Base-by-base conservation (phyloP, 2,329 filamentous ascomycete species). In the Penicillium hesseltinei region DNA sequence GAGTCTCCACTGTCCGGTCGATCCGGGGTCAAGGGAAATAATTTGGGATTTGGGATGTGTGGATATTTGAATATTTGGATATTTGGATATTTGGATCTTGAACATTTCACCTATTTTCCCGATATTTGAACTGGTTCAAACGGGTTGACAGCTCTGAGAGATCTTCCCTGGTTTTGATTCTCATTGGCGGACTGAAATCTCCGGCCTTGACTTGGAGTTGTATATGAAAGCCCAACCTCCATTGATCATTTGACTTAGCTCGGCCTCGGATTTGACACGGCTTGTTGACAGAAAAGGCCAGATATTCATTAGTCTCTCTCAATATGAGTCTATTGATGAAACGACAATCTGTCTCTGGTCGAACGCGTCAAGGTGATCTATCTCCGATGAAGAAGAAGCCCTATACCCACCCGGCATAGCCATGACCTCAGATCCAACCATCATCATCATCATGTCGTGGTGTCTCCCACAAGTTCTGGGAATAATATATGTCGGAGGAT, bases 381-480 rank as follows among this genome's bases (percentile, higher is more conserved):
- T 44, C 36, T 36, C 33, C 23, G 5, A 31, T 17, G 19, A 31
- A 51, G 15, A 52, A 49, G n/a, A 47, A 52, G 52, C 27, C 19
- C 49, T 39, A 40, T 31, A 23, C 33, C 40, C 23, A 57, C 29
- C 21, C 21, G 47, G 35, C 58, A 66, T 60, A 54, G 59, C 46
- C 48, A 67, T 67, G 63, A 67, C 63, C 63, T 66, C 65, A 67
- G 39, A 51, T 45, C 13, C 36, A 56, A 59, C 40, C 33, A 39
- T 29, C 33, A 58, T 59, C 64, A 66, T 67, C 65, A 65, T 67
- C 46, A 65, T 66, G 65, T 64, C 65, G 61, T 66, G 52, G 46
- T 45, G 57, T 46, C 23, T 53, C n/a, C 58, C 50, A 46, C 33
- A 1, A 40, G 48, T 60, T 61, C 60, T 57, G 56, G 51, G 9